Evolutionary conservation across 2,329 filamentous ascomycete genomes (phyloP).

Genomic region (Colletotrichum filicis): DNA sequence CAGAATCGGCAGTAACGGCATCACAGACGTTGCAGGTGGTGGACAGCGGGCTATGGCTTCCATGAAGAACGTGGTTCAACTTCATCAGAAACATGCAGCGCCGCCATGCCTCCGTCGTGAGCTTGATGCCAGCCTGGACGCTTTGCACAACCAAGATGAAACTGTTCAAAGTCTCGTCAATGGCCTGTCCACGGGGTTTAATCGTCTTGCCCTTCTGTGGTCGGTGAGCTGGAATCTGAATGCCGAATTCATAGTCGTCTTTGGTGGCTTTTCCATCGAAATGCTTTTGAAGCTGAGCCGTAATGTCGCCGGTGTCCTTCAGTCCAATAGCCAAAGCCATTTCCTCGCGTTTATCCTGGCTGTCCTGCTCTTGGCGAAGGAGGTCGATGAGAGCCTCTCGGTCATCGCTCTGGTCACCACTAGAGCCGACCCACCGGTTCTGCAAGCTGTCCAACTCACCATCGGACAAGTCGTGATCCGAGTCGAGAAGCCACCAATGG

Average conservation of each 20-base stretch:
- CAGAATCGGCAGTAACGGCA: not conserved
- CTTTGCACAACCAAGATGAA: conserved; percentile 37
- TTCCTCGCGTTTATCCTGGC: not conserved
- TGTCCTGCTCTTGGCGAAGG: not conserved
- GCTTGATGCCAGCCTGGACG: conserved; percentile 23
- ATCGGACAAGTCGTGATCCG: not conserved
- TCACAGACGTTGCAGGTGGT: conserved; percentile 3
- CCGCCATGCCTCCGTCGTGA: not conserved
- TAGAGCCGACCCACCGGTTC: not conserved
- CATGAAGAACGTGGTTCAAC: not conserved
- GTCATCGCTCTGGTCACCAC: not conserved
- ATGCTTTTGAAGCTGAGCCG: not conserved
- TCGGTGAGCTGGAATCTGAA: conserved; percentile 28
- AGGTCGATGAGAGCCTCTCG: not conserved
- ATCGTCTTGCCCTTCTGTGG: conserved; percentile 29
- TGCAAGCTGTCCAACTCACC: not conserved
- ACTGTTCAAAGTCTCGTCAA: conserved; percentile 37
- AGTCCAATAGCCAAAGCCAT: not conserved
- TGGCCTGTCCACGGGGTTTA: conserved; percentile 29
- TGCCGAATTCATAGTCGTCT: conserved; percentile 38
- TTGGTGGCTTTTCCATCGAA: conserved; percentile 5
- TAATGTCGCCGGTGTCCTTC: not conserved
- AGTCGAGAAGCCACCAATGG: conserved; percentile 15
- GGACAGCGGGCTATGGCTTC: not conserved
- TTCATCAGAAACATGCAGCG: conserved; percentile 1